Evolutionary conservation across 1,284 basidiomycete genomes (phyloP), one percentile per base, ranked within the genome.

Genomic region (Ustilago vetiveriae): DNA sequence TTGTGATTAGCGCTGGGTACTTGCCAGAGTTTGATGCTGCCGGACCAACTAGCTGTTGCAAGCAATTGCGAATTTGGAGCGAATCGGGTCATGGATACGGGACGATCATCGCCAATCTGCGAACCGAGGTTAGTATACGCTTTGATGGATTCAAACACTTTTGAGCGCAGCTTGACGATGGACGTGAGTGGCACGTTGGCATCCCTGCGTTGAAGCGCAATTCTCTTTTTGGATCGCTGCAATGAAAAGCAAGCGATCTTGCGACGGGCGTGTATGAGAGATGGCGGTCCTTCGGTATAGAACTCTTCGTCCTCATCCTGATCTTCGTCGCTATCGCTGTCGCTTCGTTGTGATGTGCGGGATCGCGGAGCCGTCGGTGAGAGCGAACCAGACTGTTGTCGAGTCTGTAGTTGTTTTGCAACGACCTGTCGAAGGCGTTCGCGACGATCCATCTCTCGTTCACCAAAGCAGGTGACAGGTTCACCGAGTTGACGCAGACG

Each of bases 401-500:
- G 91, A 89, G 38, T 27, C 26, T 47, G 64, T 3, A 63, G 36
- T 40, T 62, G 60, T 42, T 49, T 53, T n/a, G 52, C 73, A 23
- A 62, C 65, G 88, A 97, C 88, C 83, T 93, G 90, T 69, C 94
- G 92, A 66, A 99, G 85, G 84, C 96, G 92, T 84, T 97, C 94
- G 82, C 96, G 85, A 67, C 96, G 74, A 64, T 87, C 86, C 48
- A 85, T 85, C 4, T 85, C 85, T 60, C 85, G 89, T 87, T 99
- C 96, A 57, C 94, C 96, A 75, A 98, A 99, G 30, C 98, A 86
- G 6, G 94, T 98, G 70, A 97, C 93, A 29, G 96, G 96, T 82
- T 98, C 92, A 26, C 92, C 93, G 66, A 96, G 90, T 82, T 95
- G 92, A 56, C 96, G 86, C 64, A 99, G 85, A 52, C 92, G 86